These are phyloP conservation scores for Pseudovirgaria hyperparasitica DNA, from an alignment of 2,329 filamentous ascomycete species.

Conservation along the genomic window DNA sequence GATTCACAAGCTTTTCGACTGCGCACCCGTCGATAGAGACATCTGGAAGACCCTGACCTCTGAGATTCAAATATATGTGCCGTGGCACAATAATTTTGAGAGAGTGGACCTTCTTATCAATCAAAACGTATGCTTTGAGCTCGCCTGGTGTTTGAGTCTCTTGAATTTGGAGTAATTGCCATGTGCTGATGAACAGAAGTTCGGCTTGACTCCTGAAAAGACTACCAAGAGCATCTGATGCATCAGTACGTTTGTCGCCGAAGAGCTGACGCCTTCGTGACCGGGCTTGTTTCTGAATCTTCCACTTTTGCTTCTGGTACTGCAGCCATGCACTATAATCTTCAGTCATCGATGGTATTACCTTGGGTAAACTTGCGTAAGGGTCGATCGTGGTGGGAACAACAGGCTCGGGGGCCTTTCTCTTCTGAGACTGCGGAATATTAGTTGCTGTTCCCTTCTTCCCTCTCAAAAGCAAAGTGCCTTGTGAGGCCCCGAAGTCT, in stretches of 20 bases:
- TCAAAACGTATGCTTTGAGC: constrained; percentile 79
- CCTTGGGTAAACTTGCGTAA: constrained; percentile 66
- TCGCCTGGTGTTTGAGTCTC: constrained; percentile 75
- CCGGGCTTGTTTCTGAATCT: constrained; percentile 85
- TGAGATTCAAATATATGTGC: constrained; percentile 83
- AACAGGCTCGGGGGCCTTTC: constrained; percentile 33
- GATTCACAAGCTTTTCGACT: constrained; percentile 85
- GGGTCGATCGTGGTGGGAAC: constrained; percentile 55
- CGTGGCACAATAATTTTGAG: constrained; percentile 83
- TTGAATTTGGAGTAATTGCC: constrained; percentile 84
- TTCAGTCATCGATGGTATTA: constrained; percentile 72
- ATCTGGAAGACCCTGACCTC: constrained; percentile 74
- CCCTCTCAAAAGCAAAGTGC: no score
- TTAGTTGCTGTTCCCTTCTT: constrained; percentile 30
- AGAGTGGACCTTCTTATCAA: constrained; percentile 81
- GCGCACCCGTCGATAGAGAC: constrained; percentile 75
- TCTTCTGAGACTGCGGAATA: constrained; percentile 35
- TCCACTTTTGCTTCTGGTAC: constrained; percentile 99
- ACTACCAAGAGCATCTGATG: constrained; percentile 49
- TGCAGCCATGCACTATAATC: constrained; percentile 80
- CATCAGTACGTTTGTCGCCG: constrained; percentile 60
- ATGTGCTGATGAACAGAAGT: constrained; percentile 77
- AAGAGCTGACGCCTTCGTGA: constrained; percentile 80
- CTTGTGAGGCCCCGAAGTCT: constrained; percentile 56
- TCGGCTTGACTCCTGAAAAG: constrained; percentile 90